Evolutionary conservation across 345 rosid species (phyloP).

Genomic region (Aurinia saxatilis): DNA sequence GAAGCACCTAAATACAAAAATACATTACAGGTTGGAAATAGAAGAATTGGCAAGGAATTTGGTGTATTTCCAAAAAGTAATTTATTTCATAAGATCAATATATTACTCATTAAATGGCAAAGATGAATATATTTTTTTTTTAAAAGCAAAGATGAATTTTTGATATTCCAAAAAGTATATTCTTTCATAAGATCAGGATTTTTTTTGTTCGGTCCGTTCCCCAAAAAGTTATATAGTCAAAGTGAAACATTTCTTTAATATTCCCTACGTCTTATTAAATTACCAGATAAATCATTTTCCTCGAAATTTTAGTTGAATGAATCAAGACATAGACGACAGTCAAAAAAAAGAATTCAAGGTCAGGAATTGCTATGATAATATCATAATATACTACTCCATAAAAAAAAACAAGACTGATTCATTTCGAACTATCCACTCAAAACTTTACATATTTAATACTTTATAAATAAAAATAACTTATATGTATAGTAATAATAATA

Average conservation of each 20-base stretch:
- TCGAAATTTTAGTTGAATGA: neutral
- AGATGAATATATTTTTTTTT: no score
- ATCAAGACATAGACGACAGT: slow-evolving; percentile 5
- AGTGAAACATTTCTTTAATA: neutral
- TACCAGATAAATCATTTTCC: slow-evolving; percentile 1
- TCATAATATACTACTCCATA: no score
- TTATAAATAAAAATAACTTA: neutral
- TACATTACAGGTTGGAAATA: neutral
- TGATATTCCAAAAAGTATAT: neutral
- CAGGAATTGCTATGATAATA: neutral
- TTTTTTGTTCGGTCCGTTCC: neutral
- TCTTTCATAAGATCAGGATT: neutral
- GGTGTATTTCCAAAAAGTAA: no score
- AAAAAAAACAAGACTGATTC: neutral
- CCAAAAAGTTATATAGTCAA: neutral
- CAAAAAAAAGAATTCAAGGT: neutral
- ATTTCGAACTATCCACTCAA: neutral
- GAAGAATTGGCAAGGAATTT: no score
- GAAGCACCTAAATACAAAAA: neutral
- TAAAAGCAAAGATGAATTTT: no score
- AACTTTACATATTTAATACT: no score
- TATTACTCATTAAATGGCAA: neutral
- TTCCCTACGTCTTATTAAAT: neutral
- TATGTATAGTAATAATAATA: neutral
- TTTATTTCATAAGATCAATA: no score